A percentile compares a stretch with the other conserved stretches of the same genome.
These are phyloP conservation scores for Sporothrix globosa DNA, from an alignment of 2,329 filamentous ascomycete genomes.

Conservation along the genomic window DNA sequence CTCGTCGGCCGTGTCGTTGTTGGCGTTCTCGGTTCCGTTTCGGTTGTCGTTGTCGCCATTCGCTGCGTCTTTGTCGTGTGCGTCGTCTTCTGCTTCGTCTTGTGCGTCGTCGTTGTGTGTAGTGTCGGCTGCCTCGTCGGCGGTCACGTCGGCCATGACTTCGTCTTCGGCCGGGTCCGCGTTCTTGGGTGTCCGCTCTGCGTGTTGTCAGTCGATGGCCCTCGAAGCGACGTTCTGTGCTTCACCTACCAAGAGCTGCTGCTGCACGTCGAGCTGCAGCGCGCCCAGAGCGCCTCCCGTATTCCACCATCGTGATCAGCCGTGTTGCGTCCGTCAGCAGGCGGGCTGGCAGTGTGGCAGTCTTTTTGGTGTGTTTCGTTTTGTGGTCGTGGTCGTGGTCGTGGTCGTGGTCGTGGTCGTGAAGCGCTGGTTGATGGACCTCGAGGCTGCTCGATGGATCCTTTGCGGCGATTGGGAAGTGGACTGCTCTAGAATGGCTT, in stretches of 20 bases:
- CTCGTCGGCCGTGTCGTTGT: slow-evolving; percentile 54
- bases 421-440: not conserved
- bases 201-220: not conserved
- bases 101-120: slow-evolving; percentile 58
- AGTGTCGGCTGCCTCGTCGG: slow-evolving; percentile 42
- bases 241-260: slow-evolving; percentile 48
- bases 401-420: no score
- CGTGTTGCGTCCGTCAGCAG: not conserved
- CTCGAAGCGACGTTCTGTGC: not conserved
- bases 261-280: slow-evolving; percentile 51
- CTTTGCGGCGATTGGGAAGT: not conserved
- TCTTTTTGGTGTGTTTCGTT: not conserved
- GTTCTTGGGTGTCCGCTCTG: slow-evolving; percentile 54
- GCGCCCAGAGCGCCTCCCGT: slow-evolving; percentile 49
- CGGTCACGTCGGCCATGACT: slow-evolving; percentile 47
- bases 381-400: no score
- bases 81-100: slow-evolving; percentile 50
- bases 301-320: slow-evolving; percentile 33
- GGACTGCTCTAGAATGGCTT: not conserved
- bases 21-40: slow-evolving; percentile 49
- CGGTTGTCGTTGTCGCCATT: slow-evolving; percentile 47
- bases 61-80: slow-evolving; percentile 58
- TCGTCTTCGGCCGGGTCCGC: slow-evolving; percentile 53
- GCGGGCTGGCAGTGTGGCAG: not conserved
- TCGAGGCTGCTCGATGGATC: not conserved